These are phyloP conservation scores for Didymella arachidicola DNA, from an alignment of 2,329 filamentous ascomycete species.

Conservation along the genomic window DNA sequence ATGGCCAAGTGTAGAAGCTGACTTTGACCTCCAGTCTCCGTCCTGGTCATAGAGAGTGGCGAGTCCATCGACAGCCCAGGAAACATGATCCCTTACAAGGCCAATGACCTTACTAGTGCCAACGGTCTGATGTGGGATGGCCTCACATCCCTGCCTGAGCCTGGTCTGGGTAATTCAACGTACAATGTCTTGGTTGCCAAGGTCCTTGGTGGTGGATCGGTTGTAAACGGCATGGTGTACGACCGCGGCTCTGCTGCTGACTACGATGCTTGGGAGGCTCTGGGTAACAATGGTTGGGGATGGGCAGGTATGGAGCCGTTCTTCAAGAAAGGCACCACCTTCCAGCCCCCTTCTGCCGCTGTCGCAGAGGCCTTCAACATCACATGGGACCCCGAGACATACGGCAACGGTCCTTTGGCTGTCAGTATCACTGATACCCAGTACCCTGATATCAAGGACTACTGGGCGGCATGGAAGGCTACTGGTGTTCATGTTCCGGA, in stretches of 20 bases:
- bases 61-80: slow-evolving; percentile 34
- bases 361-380: slow-evolving; percentile 35
- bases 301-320: slow-evolving; percentile 57
- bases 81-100: slow-evolving; percentile 40
- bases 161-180: slow-evolving; percentile 31
- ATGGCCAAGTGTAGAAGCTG: slow-evolving; percentile 1
- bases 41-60: slow-evolving; percentile 40
- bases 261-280: slow-evolving; percentile 62
- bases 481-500: slow-evolving; percentile 26
- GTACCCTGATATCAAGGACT: slow-evolving; percentile 38
- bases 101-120: slow-evolving; percentile 33
- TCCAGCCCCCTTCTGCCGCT: slow-evolving; percentile 33
- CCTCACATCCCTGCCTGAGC: slow-evolving; percentile 34
- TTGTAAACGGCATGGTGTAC: slow-evolving; percentile 51
- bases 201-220: slow-evolving; percentile 39
- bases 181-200: slow-evolving; percentile 36
- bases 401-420: slow-evolving; percentile 37
- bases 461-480: slow-evolving; percentile 37
- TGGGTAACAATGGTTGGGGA: slow-evolving; percentile 68
- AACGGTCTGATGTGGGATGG: slow-evolving; percentile 33
- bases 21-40: slow-evolving; percentile 25
- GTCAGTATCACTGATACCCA: slow-evolving; percentile 40
- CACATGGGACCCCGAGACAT: slow-evolving; percentile 36
- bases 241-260: slow-evolving; percentile 45
- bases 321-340: slow-evolving; percentile 41